Base-by-base conservation (phyloP, 352 stramenopile species). In the Pilasporangium apinafurcum region DNA sequence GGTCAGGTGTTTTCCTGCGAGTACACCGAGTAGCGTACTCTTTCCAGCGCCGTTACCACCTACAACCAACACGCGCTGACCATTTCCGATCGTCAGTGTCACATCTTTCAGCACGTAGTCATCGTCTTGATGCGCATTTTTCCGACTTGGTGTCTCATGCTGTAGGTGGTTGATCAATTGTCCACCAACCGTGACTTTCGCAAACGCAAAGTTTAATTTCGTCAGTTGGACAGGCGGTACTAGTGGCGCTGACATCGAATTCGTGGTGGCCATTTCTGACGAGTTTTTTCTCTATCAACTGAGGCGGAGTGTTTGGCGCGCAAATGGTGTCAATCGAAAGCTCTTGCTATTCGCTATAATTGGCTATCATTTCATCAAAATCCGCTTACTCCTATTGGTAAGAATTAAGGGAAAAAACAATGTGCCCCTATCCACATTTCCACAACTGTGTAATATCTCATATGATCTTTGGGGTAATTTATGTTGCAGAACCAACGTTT, bases 21-120 rank as follows among this genome's bases (percentile, higher is more conserved):
- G 57, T 5, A 99, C 85, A 12, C 88, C 71, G 8, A 99, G 63
- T 40, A 99, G 53, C 14, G 96, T 98, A 41, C 79, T 97, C 58
- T 97, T 97, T n/a, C 90, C 87, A 14, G 82, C 86, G 41, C 95
- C 95, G 59, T 98, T 98, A 50, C 86, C 86, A n/a, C 95, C 95
- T 14, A 98, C 83, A 6, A 98, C 68, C 8, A 98, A 71, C 51
- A 96, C 95, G 25, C 93, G 76, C 28, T 93, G 86, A 18, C 91
- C 91, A 1, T 57, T 56, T 12, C 67, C 51, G 1, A 98, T 46
- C 22, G 78, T 80, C 9, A 98, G 51, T 56, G 72, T 85, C 18
- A 98, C 59, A 61, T 96, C 65, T 22, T 83, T 57, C 4, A 98
- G 68, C 48, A 97, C 90, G 10, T 75, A 76, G 49, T 85, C 68